phyloP scores from a whole-genome alignment of 2,329 filamentous ascomycete genomes.

The Colletotrichum liaoningense region DNA sequence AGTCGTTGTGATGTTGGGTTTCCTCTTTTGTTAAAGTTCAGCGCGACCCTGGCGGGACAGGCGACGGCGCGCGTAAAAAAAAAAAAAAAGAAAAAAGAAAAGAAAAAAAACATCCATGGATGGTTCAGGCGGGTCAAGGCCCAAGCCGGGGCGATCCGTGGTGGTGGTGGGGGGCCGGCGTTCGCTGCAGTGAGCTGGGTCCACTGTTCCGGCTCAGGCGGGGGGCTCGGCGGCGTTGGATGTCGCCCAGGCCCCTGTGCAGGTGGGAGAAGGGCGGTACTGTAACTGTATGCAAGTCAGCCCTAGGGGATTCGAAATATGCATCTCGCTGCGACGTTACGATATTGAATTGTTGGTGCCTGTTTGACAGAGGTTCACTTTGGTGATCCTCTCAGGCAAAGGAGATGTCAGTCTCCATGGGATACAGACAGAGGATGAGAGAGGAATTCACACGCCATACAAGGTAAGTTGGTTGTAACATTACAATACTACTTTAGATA shows the following conservation, averaged over 20 bases:
- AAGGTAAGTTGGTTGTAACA: background rate
- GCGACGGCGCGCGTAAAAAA: background rate
- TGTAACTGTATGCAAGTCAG: background rate
- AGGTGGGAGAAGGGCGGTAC: background rate
- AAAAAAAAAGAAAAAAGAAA: background rate
- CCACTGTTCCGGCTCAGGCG: background rate
- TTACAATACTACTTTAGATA: background rate
- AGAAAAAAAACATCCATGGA: background rate
- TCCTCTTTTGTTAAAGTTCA: background rate
- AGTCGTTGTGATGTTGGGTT: background rate
- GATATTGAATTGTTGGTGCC: background rate
- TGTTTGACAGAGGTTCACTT: background rate
- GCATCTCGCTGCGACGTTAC: background rate
- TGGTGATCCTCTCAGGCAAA: background rate
- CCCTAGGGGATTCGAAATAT: background rate
- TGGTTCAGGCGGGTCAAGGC: constrained; percentile 15
- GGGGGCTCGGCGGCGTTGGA: background rate
- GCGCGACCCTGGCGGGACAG: background rate
- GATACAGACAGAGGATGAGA: too few relatives aligned
- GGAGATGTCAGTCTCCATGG: background rate
- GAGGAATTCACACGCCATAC: background rate
- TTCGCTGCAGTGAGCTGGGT: background rate
- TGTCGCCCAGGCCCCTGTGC: background rate
- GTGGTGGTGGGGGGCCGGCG: background rate
- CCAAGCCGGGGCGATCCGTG: constrained; percentile 30